These are phyloP conservation scores for Sclerotinia glacialis DNA, from an alignment of 2,329 filamentous ascomycete genomes.

Conservation along the genomic window DNA sequence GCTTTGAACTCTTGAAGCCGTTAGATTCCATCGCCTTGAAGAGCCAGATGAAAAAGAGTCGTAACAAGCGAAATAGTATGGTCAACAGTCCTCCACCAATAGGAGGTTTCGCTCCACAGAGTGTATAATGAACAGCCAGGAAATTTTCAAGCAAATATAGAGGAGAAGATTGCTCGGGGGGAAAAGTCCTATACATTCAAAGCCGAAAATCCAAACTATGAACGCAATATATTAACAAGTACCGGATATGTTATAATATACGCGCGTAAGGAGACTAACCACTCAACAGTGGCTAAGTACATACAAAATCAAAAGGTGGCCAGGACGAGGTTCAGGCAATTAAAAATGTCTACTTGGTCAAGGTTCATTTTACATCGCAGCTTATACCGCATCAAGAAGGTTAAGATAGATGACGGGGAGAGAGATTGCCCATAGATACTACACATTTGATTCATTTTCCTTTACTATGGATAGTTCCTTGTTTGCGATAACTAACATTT, in stretches of 20 bases:
- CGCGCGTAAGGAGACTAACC: neutral
- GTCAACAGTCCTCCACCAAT: conserved; percentile 79
- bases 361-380: neutral
- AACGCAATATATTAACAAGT: neutral
- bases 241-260: conserved; percentile 14
- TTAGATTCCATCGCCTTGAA: conserved; percentile 94
- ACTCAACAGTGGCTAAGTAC: neutral
- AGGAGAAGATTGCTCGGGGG: neutral
- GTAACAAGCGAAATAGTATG: conserved; percentile 91
- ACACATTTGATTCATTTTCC: conserved; percentile 14
- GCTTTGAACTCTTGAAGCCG: conserved; percentile 94
- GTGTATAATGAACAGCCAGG: conserved; percentile 18
- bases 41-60: conserved; percentile 97
- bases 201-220: neutral
- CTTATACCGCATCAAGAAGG: conserved; percentile 7
- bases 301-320: neutral
- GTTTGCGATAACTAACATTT: neutral
- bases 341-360: neutral
- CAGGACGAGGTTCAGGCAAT: neutral
- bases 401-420: conserved; percentile 9
- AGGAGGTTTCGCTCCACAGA: conserved; percentile 25
- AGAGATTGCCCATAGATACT: neutral
- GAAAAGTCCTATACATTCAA: neutral
- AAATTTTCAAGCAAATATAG: neutral
- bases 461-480: conserved; percentile 3